Evolutionary conservation across 176 grass and related monocot species (phyloP).

Genomic region (barley (Hordeum vulgare)): DNA sequence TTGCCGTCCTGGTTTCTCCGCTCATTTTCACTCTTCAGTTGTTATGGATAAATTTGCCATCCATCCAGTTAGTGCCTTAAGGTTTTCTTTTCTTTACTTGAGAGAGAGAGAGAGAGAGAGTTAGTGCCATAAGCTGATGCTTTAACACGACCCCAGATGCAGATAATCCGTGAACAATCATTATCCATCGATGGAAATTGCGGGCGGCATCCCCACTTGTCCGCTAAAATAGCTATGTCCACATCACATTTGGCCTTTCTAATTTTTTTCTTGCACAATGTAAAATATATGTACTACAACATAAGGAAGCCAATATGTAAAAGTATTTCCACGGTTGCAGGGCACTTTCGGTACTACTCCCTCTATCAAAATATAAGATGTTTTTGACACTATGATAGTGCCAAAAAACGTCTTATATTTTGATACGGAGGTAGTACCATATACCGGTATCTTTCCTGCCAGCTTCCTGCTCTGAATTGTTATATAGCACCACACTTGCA

Average conservation of each 20-base stretch:
- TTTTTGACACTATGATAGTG: too few species aligned
- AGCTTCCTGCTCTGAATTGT: neutral
- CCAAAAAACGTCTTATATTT: too few species aligned
- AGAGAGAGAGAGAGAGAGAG: too few species aligned
- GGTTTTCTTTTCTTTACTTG: too few species aligned
- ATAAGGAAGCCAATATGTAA: too few species aligned
- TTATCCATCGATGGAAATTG: neutral
- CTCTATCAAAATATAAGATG: too few species aligned
- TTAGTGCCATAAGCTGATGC: neutral
- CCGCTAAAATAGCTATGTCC: neutral
- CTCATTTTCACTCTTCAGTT: too few species aligned
- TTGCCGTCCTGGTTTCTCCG: too few species aligned
- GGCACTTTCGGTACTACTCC: too few species aligned
- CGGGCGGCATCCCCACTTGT: neutral
- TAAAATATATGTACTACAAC: neutral
- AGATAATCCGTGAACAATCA: too few species aligned
- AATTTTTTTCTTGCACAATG: neutral
- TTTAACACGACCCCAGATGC: neutral
- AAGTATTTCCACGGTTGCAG: too few species aligned
- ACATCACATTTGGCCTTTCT: neutral
- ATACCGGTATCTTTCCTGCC: neutral
- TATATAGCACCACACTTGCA: neutral
- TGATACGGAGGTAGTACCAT: neutral
- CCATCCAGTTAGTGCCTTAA: too few species aligned
- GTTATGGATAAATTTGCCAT: neutral